Conservation (phyloP, 805 yeast species). For the Metschnikowia matae region DNA sequence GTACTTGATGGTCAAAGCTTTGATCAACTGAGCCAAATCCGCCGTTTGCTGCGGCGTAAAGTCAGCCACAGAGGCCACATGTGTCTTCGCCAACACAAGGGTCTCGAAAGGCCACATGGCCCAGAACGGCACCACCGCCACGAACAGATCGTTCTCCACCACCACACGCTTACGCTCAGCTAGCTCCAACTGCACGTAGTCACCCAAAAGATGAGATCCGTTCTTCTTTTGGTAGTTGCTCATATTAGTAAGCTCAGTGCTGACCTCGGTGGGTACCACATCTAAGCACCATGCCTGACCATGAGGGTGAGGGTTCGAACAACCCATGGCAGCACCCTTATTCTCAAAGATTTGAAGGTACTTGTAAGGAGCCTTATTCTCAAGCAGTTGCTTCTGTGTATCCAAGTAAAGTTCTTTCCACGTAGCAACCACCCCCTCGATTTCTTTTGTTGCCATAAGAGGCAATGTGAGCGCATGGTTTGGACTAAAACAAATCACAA, state of each 20-base stretch:
- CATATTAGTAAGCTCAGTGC: slow-evolving; percentile 51
- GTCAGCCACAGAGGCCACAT: slow-evolving; percentile 46
- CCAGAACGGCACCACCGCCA: slow-evolving; percentile 77
- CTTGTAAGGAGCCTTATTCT: slow-evolving; percentile 43
- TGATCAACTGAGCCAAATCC: slow-evolving; percentile 55
- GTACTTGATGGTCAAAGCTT: slow-evolving; percentile 55
- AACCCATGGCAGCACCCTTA: slow-evolving; percentile 78
- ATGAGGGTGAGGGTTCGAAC: slow-evolving; percentile 79
- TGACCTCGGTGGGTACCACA: slow-evolving; percentile 62
- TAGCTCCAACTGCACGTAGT: slow-evolving; percentile 56
- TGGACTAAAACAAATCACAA: slow-evolving; percentile 70
- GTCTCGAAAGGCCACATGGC: slow-evolving; percentile 82
- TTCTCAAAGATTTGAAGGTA: slow-evolving; percentile 74
- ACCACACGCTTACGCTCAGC: slow-evolving; percentile 50
- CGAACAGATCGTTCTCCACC: slow-evolving; percentile 55
- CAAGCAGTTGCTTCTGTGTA: slow-evolving; percentile 34
- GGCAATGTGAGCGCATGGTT: slow-evolving; percentile 66
- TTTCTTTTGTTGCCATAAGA: slow-evolving; percentile 45
- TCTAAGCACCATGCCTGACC: slow-evolving; percentile 79
- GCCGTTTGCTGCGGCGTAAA: slow-evolving; percentile 43
- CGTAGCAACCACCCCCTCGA: slow-evolving; percentile 49
- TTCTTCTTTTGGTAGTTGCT: slow-evolving; percentile 39
- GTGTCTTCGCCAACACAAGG: slow-evolving; percentile 53
- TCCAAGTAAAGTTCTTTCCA: slow-evolving; percentile 55
- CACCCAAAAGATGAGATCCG: slow-evolving; percentile 52